phyloP scores from a whole-genome alignment of 2,329 filamentous ascomycete genomes.

The Ophiocordyceps camponoti-rufipedis region DNA sequence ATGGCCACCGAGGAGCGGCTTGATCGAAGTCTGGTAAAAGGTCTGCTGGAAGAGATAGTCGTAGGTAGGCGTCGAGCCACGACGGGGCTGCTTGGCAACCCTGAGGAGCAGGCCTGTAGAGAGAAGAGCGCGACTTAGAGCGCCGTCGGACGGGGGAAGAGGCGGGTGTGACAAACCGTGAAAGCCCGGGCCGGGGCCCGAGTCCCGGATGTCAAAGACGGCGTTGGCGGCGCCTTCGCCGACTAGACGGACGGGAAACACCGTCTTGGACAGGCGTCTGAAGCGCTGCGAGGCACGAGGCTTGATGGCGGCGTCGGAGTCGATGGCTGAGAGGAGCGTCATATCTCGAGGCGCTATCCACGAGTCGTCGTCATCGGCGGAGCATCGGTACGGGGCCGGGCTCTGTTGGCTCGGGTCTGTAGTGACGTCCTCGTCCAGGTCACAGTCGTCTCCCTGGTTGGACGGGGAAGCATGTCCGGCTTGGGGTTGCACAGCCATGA shows the following conservation, averaged over 20 bases:
- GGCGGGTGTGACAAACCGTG: conserved; percentile 13
- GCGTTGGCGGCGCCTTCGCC: conserved; percentile 63
- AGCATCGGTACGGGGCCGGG: conserved; percentile 1
- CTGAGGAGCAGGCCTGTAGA: conserved; percentile 16
- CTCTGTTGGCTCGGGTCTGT: conserved; percentile 2
- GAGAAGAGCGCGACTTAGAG: conserved; percentile 1
- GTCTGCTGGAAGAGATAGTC: conserved; percentile 19
- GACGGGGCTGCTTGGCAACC: conserved; percentile 18
- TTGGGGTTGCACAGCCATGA: conserved; percentile 10
- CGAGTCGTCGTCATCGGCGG: conserved; percentile 5
- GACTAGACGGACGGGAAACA: conserved; percentile 21
- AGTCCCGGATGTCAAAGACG: conserved; percentile 41
- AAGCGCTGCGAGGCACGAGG: conserved; percentile 4
- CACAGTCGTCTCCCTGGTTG: conserved; percentile 6
- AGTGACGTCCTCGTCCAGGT: conserved; percentile 3
- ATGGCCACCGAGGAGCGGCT: conserved; percentile 15
- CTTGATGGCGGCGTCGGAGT: conserved; percentile 2
- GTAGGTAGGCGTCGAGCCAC: conserved; percentile 13
- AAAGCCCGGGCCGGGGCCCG: conserved; percentile 12
- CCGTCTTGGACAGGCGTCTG: conserved; percentile 15
- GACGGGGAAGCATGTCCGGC: conserved; percentile 6
- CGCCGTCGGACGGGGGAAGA: conserved; percentile 6
- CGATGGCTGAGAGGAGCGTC: conserved; percentile 7
- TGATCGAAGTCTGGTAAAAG: conserved; percentile 16
- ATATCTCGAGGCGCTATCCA: conserved; percentile 8